Evolutionary conservation across 1,284 basidiomycete species (phyloP).

Genomic region (Cerioporus squamosus): DNA sequence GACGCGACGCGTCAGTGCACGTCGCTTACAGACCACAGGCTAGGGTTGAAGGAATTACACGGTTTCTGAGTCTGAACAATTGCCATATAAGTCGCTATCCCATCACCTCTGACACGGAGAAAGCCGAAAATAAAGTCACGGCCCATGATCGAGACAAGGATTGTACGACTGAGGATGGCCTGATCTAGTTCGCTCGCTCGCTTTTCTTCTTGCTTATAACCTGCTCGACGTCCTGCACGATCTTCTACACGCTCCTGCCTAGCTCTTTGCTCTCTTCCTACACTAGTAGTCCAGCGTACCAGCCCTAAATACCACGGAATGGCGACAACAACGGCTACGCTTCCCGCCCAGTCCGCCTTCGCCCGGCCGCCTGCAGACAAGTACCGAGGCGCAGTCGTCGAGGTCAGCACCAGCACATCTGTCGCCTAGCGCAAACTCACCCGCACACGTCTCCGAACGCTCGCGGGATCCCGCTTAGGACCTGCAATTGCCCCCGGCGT

Average conservation of each 20-base stretch:
- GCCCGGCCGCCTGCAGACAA: slow-evolving; percentile 45
- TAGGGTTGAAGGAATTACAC: slow-evolving; percentile 20
- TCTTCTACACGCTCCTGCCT: neutral
- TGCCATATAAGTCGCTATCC: neutral
- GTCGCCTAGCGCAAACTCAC: slow-evolving; percentile 48
- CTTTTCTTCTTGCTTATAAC: slow-evolving; percentile 14
- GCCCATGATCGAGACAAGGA: neutral
- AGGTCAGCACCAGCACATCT: slow-evolving; percentile 45
- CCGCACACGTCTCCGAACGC: neutral
- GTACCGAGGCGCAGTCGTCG: slow-evolving; percentile 83
- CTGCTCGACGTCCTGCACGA: neutral
- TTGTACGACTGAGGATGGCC: slow-evolving; percentile 24
- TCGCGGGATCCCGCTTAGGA: slow-evolving; percentile 56
- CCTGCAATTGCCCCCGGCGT: slow-evolving; percentile 87
- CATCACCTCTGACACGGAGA: slow-evolving; percentile 3
- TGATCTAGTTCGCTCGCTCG: slow-evolving; percentile 3
- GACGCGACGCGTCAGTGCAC: slow-evolving; percentile 29
- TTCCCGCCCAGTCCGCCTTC: slow-evolving; percentile 10
- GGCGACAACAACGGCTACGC: slow-evolving; percentile 17
- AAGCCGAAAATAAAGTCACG: slow-evolving; percentile 10
- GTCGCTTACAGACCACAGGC: slow-evolving; percentile 9
- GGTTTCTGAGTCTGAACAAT: slow-evolving; percentile 10
- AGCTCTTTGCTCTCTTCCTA: neutral
- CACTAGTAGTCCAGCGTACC: neutral
- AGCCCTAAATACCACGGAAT: neutral